Evolutionary conservation across 208 protist genomes (phyloP).

Genomic region (Herpetomonas muscarum): DNA sequence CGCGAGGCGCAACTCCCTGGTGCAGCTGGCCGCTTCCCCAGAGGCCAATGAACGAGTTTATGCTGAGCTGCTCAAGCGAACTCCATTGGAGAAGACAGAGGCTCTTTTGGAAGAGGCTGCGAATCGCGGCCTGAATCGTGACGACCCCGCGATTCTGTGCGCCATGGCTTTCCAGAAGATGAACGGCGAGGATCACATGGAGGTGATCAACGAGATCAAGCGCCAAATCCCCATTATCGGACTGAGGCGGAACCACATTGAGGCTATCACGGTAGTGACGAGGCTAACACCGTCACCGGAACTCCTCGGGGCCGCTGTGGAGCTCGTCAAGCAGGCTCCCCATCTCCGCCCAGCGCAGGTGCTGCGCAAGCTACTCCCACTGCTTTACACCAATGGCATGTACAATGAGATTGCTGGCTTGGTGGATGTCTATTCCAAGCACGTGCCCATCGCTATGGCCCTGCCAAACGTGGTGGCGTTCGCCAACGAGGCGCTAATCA

Average conservation of each 20-base stretch:
- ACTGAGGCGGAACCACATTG: constrained; percentile 45
- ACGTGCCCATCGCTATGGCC: constrained; percentile 29
- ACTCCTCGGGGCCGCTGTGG: constrained; percentile 25
- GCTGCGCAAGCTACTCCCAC: constrained; percentile 50
- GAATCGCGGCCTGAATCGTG: constrained; percentile 57
- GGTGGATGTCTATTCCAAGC: constrained; percentile 34
- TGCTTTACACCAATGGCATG: constrained; percentile 62
- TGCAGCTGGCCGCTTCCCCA: constrained; percentile 46
- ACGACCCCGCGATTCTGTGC: constrained; percentile 65
- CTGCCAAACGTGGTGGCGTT: constrained; percentile 64
- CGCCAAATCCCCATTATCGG: constrained; percentile 50
- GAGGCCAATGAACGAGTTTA: constrained; percentile 78
- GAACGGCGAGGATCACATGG: constrained; percentile 36
- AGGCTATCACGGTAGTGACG: constrained; percentile 32
- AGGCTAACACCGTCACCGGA: constrained; percentile 29
- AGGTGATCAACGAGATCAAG: constrained; percentile 63
- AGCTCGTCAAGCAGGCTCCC: constrained; percentile 34
- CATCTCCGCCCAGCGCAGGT: constrained; percentile 13
- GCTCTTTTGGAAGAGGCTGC: constrained; percentile 54
- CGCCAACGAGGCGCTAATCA: constrained; percentile 64
- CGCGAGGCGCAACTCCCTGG: constrained; percentile 35
- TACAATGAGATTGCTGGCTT: constrained; percentile 65
- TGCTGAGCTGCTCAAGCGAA: constrained; percentile 62
- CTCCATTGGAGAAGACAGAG: constrained; percentile 35
- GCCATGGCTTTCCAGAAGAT: constrained; percentile 49